Conservation (phyloP, 306 rosid genomes). For the Vigna angularis region DNA sequence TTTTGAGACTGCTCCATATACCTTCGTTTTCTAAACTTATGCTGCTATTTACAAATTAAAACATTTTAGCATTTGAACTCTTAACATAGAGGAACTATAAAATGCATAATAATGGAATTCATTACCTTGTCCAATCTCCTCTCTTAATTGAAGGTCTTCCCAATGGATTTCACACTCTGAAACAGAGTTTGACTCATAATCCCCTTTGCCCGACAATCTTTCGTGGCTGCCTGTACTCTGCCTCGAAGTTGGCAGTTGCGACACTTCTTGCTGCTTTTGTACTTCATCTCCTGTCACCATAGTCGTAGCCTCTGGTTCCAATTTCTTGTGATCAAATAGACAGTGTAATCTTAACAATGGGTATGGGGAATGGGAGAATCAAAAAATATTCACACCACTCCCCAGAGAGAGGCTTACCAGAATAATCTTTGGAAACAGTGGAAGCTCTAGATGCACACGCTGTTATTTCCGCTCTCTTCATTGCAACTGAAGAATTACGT, state of each 20-base stretch:
- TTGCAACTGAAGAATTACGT: constrained; percentile 23
- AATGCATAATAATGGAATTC: constrained; percentile 22
- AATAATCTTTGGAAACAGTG: constrained; percentile 40
- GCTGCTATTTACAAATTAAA: constrained; percentile 1
- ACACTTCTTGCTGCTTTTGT: constrained; percentile 53
- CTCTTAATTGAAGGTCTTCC: constrained; percentile 71
- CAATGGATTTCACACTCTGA: constrained; percentile 63
- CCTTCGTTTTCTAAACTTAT: constrained; percentile 9
- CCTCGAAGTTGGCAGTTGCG: constrained; percentile 45
- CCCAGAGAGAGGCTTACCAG: constrained; percentile 45
- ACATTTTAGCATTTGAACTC: constrained; percentile 35
- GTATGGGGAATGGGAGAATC: constrained; percentile 41
- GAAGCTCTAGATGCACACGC: constrained; percentile 33
- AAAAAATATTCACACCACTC: constrained; percentile 46
- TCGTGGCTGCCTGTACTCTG: constrained; percentile 43
- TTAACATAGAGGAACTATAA: constrained; percentile 21
- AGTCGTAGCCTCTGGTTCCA: constrained; percentile 51
- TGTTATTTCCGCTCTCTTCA: constrained; percentile 39
- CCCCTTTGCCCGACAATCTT: constrained; percentile 64
- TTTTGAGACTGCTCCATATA: not conserved
- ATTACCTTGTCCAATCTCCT: constrained; percentile 81
- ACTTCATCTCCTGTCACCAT: constrained; percentile 49
- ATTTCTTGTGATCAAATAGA: constrained; percentile 38
- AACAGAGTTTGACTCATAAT: constrained; percentile 52
- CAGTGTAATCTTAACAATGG: constrained; percentile 38